Base-by-base conservation (phyloP, 2,329 filamentous ascomycete species). In the Xylariales sp. region DNA sequence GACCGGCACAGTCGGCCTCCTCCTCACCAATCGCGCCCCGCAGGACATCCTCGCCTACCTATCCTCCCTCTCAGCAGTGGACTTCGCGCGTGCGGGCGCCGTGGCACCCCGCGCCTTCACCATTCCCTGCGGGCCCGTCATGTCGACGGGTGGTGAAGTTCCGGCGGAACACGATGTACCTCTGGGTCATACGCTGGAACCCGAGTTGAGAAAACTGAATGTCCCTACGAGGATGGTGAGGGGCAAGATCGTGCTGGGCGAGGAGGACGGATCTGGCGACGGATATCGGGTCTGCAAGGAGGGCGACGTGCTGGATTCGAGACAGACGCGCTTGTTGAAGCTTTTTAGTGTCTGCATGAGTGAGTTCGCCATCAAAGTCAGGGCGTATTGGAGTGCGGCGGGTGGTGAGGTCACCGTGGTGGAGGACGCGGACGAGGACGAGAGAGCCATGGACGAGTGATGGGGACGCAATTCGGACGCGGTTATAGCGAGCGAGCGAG, bases 241-340 rank as follows among this genome's bases (percentile, higher is more conserved):
- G 73, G 93, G 93, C 44, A 88, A 85, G 68, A 86, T 98, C 33
- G 80, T 87, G 50, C 71, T 97, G 47, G 63, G 60, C 40, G 82
- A 85, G 53, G 74, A 73, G 37, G 71, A 71, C 18, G 57, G 51
- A 7, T 60, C 59, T 37, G 59, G 65, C 32, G 68, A 71, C 41
- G 70, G 69, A n/a, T 94, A 90, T 61, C 75, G 75, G 8, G 81
- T 98, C 37, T 97, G 91, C 69, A 82, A 81, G 57, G 83, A 89
- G 64, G 93, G 91, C 9, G 80, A 96, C 59, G 75, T 81, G 32
- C 68, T 98, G 52, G 90, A 96, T 65, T 90, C 86, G 52, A 78
- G 91, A 55, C 93, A 98, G 75, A 96, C 93, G 43, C 84, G 89
- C 50, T 69, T 98, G 59, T 66, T 98, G 65, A 97, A 97, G 78